A percentile compares a stretch with the other conserved stretches of the same genome.
phyloP scores from a whole-genome alignment of 2,329 filamentous ascomycete genomes.

The Didymella exigua region DNA sequence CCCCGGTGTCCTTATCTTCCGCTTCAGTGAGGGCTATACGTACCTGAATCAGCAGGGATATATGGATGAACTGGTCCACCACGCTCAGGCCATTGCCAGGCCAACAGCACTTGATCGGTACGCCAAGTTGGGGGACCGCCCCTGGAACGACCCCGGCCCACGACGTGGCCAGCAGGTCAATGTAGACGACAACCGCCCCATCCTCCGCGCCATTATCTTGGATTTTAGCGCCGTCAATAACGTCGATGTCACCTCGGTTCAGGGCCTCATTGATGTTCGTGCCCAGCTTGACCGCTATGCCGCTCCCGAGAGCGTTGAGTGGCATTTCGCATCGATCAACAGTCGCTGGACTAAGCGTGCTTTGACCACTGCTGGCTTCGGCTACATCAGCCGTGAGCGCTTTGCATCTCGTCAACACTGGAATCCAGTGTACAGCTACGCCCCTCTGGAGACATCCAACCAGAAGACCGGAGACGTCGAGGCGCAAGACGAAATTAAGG shows the following conservation, averaged over 20 bases:
- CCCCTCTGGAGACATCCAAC: constrained; percentile 76
- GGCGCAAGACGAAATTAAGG: constrained; percentile 31
- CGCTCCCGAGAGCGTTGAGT: constrained; percentile 81
- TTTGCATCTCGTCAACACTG: constrained; percentile 63
- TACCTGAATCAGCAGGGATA: constrained; percentile 93
- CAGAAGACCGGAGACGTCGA: constrained; percentile 61
- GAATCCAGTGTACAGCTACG: constrained; percentile 95
- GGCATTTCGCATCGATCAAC: constrained; percentile 93
- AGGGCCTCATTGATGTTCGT: constrained; percentile 90
- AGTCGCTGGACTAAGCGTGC: constrained; percentile 95
- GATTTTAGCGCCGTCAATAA: constrained; percentile 95
- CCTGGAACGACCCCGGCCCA: constrained; percentile 93
- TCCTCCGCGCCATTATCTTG: constrained; percentile 85
- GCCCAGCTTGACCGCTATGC: constrained; percentile 91
- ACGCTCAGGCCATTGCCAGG: constrained; percentile 66
- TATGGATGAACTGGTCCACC: constrained; percentile 67
- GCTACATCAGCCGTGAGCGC: constrained; percentile 64
- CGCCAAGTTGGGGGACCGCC: constrained; percentile 65
- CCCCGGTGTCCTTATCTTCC: constrained; percentile 93
- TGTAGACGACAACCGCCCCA: constrained; percentile 63
- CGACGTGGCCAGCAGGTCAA: constrained; percentile 59
- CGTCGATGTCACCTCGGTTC: constrained; percentile 89
- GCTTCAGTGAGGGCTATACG: constrained; percentile 94
- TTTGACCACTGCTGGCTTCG: constrained; percentile 85
- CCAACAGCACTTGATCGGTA: constrained; percentile 75